Evolutionary conservation across 768 basidiomycete species (phyloP), one percentile per base, ranked within the genome.

Genomic region (Rhodocollybia butyracea): DNA sequence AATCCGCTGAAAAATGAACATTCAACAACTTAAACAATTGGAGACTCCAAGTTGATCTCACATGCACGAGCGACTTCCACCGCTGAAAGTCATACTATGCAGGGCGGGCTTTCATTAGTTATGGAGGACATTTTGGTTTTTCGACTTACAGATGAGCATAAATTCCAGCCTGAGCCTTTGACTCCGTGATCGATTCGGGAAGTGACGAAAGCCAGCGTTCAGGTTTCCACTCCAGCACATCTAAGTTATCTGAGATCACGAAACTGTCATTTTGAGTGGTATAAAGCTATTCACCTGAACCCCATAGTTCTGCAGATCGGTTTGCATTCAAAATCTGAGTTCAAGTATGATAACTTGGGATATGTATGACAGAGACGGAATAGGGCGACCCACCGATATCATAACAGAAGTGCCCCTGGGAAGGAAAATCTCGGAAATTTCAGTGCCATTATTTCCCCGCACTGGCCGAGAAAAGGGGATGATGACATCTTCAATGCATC

Each of bases 191-290:
- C 19, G 61, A 56, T n/a, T 68, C 61, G 2, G 74, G 76, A 7
- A 75, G 60, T 0, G 67, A 64, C 5, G 58, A 56, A 2, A 78
- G 62, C 77, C 78, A 79, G 7, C 77, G 64, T 50, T 78, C 76
- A 2, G 76, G 78, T 51, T 74, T 77, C 72, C 74, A 79, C 55
- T 77, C 74, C 26, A 62, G 45, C 0, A 74, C 73, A 57, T 80
- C 77, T 13, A 21, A 15, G 21, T 42, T 3, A 10, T 42, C 8
- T 42, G 11, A 6, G 13, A 31, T 31, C 19, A 48, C 11, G 5
- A 40, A 13, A 19, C 5, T 12, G 26, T 40, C 21, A 13, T 40
- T n/a, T 17, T 19, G 5, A 19, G 6, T 15, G 1, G n/a, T n/a
- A 31, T 7, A 48, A 29, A 19, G 31, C 61, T 10, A 6, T 19